Evolutionary conservation across 1,284 basidiomycete genomes (phyloP).

Genomic region (Xanthoconium separans): DNA sequence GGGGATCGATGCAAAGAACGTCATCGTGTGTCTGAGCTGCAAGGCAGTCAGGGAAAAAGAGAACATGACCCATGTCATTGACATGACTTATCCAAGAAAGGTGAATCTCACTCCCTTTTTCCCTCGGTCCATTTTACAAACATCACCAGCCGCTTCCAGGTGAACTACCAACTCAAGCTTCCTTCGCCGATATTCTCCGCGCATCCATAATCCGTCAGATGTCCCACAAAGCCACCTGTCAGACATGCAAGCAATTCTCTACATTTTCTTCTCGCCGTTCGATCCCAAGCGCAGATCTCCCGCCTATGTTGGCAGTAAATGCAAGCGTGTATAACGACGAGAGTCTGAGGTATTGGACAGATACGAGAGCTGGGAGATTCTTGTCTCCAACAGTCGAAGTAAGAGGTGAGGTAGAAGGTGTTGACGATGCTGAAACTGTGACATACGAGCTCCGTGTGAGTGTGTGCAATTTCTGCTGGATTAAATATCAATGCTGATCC

Average conservation of each 20-base stretch:
- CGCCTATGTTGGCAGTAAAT: conserved; percentile 88
- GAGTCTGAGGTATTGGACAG: conserved; percentile 75
- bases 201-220: conserved; percentile 81
- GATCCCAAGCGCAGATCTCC: conserved; percentile 68
- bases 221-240: conserved; percentile 84
- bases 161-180: conserved; percentile 46
- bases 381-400: conserved; percentile 54
- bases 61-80: conserved; percentile 78
- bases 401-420: conserved; percentile 56
- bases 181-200: conserved; percentile 74
- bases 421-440: conserved; percentile 55
- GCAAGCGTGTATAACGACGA: conserved; percentile 81
- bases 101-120: conserved; percentile 37
- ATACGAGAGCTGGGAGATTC: conserved; percentile 47
- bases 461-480: conserved; percentile 6
- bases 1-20: conserved; percentile 73
- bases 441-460: conserved; percentile 75
- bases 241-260: conserved; percentile 76
- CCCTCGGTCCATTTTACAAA: background rate
- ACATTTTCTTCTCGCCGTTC: conserved; percentile 74
- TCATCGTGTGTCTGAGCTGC: conserved; percentile 77
- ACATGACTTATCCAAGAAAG: conserved; percentile 85
- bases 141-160: conserved; percentile 41
- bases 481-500: background rate
- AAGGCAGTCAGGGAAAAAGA: conserved; percentile 70